Evolutionary conservation across 2,329 filamentous ascomycete genomes (phyloP).

Genomic region (Aspergillus brunneoviolaceus): DNA sequence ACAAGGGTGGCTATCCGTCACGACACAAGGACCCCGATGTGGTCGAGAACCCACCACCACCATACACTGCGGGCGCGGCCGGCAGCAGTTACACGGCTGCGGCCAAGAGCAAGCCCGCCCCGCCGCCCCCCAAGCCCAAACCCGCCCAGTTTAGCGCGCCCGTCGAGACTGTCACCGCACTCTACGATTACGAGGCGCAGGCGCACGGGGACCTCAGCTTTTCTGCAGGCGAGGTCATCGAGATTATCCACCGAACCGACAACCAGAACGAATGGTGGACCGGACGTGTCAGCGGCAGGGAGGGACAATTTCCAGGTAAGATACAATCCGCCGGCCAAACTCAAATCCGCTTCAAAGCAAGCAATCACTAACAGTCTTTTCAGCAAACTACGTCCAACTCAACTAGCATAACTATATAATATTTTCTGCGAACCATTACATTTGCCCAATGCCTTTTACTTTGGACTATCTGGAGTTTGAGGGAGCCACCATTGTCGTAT

Average conservation of each 20-base stretch:
- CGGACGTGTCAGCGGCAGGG: constrained; percentile 73
- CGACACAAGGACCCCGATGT: constrained; percentile 43
- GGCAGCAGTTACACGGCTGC: constrained; percentile 49
- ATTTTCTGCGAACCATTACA: constrained; percentile 8
- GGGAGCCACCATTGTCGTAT: constrained; percentile 6
- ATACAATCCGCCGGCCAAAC: constrained; percentile 6
- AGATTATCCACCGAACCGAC: constrained; percentile 77
- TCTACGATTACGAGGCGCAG: constrained; percentile 96
- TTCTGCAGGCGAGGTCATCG: constrained; percentile 81
- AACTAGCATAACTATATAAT: constrained; percentile 24
- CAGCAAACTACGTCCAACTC: constrained; percentile 41
- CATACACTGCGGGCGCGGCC: constrained; percentile 58
- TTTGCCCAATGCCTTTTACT: constrained; percentile 3
- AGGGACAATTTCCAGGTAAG: constrained; percentile 93
- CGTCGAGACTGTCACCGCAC: constrained; percentile 78
- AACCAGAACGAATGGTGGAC: constrained; percentile 99
- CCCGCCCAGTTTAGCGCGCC: constrained; percentile 70
- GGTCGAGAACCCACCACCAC: constrained; percentile 65
- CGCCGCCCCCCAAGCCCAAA: constrained; percentile 77
- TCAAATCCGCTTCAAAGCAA: background rate
- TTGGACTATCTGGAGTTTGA: constrained; percentile 6
- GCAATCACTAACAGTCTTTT: constrained; percentile 13
- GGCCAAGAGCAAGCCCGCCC: constrained; percentile 66
- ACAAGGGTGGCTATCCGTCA: constrained; percentile 34
- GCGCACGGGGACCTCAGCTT: constrained; percentile 94